phyloP scores from a whole-genome alignment of 1,139 yeast species.

The Protomyces inundatus region DNA sequence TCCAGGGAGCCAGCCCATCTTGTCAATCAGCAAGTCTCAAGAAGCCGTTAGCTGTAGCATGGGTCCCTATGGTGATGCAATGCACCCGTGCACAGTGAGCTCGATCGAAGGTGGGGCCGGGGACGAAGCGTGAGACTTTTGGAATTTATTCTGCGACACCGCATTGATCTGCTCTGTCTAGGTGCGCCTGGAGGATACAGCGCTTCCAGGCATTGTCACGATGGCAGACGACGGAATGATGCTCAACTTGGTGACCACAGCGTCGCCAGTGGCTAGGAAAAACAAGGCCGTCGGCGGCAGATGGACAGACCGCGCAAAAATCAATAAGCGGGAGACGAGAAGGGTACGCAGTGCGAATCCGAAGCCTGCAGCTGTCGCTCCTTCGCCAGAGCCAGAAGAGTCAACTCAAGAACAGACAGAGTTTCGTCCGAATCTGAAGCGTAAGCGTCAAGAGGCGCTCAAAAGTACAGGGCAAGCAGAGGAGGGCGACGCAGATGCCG shows the following conservation, averaged over 20 bases:
- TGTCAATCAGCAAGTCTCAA: neutral
- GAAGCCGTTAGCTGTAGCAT: no score
- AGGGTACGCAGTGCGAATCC: conserved; percentile 23
- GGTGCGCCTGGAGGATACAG: neutral
- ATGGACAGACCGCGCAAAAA: conserved; percentile 60
- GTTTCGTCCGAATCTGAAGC: conserved; percentile 6
- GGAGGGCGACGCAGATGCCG: neutral
- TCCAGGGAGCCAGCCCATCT: conserved; percentile 22
- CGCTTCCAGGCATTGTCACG: neutral
- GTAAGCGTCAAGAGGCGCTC: conserved; percentile 1
- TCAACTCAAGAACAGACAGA: neutral
- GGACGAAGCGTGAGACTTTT: no score
- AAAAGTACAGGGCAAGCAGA: neutral
- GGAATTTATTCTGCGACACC: no score
- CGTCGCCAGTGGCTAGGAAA: conserved; percentile 2
- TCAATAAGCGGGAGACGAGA: conserved; percentile 33
- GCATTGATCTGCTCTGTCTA: no score
- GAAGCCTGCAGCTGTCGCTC: neutral
- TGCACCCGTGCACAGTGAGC: no score
- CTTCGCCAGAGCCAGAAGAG: neutral
- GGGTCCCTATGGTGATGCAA: no score
- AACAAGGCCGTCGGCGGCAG: conserved; percentile 28
- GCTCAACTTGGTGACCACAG: conserved; percentile 5
- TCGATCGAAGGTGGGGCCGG: no score
- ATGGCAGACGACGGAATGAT: conserved; percentile 24